A percentile compares a stretch with the other conserved stretches of the same genome.
phyloP scores from a whole-genome alignment of 129 eudicot species.

The Scalesia atractyloides region DNA sequence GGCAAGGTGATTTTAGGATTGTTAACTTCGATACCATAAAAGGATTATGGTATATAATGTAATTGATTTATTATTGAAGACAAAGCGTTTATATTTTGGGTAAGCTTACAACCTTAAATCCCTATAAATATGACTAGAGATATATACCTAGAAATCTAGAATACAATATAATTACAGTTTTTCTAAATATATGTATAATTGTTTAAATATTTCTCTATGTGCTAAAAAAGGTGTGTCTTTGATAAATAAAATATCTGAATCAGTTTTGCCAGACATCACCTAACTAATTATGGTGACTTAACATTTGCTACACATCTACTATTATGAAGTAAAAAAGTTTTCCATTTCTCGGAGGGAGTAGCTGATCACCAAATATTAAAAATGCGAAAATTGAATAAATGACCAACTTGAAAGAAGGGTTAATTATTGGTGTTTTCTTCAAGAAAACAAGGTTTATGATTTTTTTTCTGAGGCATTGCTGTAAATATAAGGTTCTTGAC shows the following conservation, averaged over 20 bases:
- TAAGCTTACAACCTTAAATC: too few relatives aligned
- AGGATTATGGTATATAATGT: too few relatives aligned
- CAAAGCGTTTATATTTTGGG: too few relatives aligned
- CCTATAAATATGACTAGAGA: too few relatives aligned
- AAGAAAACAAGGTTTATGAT: constrained; percentile 1
- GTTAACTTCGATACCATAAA: too few relatives aligned
- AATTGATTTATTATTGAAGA: too few relatives aligned
- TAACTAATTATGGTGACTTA: too few relatives aligned
- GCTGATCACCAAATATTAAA: neutral
- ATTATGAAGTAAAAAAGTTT: neutral
- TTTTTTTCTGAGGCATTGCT: neutral
- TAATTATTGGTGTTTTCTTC: neutral
- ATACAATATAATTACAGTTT: too few relatives aligned
- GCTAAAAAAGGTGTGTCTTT: neutral
- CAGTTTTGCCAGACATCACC: too few relatives aligned
- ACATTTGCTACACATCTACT: neutral
- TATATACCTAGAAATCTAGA: too few relatives aligned
- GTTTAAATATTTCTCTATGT: neutral
- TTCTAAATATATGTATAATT: too few relatives aligned
- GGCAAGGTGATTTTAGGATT: too few relatives aligned
- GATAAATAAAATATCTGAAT: neutral
- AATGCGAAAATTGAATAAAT: neutral
- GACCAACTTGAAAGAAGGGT: neutral
- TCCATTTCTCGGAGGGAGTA: neutral
- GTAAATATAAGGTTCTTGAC: neutral